A percentile compares a stretch with the other conserved stretches of the same genome.
Evolutionary conservation across 139 green algal genomes (phyloP).

Genomic region (Tetradesmus lagerheimii): DNA sequence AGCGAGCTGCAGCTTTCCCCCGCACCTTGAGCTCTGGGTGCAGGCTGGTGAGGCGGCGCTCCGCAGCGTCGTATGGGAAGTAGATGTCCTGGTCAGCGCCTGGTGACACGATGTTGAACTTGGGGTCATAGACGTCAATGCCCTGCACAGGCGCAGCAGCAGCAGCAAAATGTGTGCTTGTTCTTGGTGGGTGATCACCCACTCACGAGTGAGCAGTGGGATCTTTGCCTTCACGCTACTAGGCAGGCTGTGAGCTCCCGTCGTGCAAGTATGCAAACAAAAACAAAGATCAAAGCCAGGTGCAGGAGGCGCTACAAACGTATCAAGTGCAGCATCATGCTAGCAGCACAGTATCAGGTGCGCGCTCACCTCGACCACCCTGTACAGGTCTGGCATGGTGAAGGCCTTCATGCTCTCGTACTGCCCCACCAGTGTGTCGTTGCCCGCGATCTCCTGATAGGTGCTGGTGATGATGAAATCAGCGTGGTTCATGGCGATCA

Average conservation of each 20-base stretch:
- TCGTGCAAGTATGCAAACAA: not conserved
- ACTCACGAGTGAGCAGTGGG: no score
- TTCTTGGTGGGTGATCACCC: no score
- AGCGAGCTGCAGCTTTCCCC: not conserved
- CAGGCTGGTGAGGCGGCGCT: slow-evolving; percentile 75
- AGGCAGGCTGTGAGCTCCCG: not conserved
- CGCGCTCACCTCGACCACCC: slow-evolving; percentile 65
- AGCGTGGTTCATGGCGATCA: slow-evolving; percentile 87
- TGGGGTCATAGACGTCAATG: slow-evolving; percentile 57
- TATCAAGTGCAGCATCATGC: no score
- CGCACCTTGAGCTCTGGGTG: slow-evolving; percentile 68
- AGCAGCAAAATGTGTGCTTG: not conserved
- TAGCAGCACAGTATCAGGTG: no score
- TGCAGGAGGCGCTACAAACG: no score
- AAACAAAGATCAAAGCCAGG: no score
- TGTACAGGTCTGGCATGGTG: slow-evolving; percentile 85
- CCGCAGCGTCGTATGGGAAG: slow-evolving; percentile 78
- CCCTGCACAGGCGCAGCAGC: slow-evolving; percentile 23
- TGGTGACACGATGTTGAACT: slow-evolving; percentile 91
- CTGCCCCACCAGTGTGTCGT: slow-evolving; percentile 73
- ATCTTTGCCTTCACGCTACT: no score
- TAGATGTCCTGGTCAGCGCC: slow-evolving; percentile 85
- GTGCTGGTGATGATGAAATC: slow-evolving; percentile 90
- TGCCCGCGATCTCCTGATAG: slow-evolving; percentile 83
- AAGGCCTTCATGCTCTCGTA: slow-evolving; percentile 84